Evolutionary conservation across 176 grass and related monocot genomes (phyloP), one percentile per base, ranked within the genome.

Genomic region (Thalia dealbata): DNA sequence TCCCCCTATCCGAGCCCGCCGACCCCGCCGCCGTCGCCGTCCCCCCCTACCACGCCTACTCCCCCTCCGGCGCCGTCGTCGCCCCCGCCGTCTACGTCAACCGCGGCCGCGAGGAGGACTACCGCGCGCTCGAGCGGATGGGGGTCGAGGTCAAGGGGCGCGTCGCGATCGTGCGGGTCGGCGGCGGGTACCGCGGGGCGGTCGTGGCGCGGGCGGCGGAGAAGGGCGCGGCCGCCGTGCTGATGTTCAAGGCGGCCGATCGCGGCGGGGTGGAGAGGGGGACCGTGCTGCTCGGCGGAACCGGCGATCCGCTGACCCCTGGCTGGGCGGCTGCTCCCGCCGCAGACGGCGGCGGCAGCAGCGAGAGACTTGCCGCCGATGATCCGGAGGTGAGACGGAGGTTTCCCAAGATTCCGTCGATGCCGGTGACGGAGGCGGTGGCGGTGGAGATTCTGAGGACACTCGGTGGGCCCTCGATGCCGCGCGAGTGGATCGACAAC

Each of bases 241-340:
- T 96, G 51, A 88, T 97, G 21, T 79, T 81, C 8, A 82, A 87
- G 0, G 71, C 44, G 27, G 43, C 52, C 7, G 82, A 88, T 41
- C 84, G 84, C 3, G 93, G 93, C 3, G 93, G 93, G 8, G 93
- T 96, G 6, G 89, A 96, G 86, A 84, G 93, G 58, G 93, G 93
- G 42, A 76, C 72, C 0, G 93, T 90, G 23, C 63, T 92, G 38
- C 87, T 96, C 15, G 84, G 89, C 18, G 89, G 84, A 7, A 77
- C 82, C 0, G 93, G 93, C 0, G 93, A 92, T 67, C 93, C 89
- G 23, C 84, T 92, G 11, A 92, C 93, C 1, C 92, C 93, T 22
- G 93, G 93, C 0, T 96, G 93, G 93, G 89, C 84, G 14, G 85
- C 89, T 22, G 65, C 79, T 4, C 32, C 32, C 32, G 32, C n/a